phyloP scores from a whole-genome alignment of 2,329 filamentous ascomycete genomes.

The Stylonectria norvegica region DNA sequence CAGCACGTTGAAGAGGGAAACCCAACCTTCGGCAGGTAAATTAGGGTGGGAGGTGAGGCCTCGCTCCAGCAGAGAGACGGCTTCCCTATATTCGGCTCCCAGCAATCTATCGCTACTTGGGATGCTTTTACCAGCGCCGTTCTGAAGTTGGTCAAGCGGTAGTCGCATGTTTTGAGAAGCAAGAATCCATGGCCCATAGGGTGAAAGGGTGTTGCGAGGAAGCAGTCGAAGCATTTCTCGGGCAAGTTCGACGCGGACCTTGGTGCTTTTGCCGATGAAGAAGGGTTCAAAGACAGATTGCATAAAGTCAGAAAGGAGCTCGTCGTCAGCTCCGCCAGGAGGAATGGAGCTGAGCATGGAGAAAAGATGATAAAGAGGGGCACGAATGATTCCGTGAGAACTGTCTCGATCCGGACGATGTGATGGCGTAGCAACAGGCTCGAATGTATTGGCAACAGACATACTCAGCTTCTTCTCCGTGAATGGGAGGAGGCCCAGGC shows the following conservation, averaged over 20 bases:
- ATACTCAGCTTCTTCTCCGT: slow-evolving; percentile 57
- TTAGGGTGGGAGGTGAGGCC: slow-evolving; percentile 52
- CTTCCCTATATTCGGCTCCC: slow-evolving; percentile 67
- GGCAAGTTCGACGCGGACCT: slow-evolving; percentile 44
- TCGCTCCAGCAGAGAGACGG: slow-evolving; percentile 63
- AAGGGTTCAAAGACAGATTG: slow-evolving; percentile 56
- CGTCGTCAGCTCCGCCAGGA: slow-evolving; percentile 45
- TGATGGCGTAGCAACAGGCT: slow-evolving; percentile 64
- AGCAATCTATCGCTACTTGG: slow-evolving; percentile 42
- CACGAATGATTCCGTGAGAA: slow-evolving; percentile 47
- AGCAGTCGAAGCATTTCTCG: slow-evolving; percentile 50
- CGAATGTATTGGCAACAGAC: slow-evolving; percentile 53
- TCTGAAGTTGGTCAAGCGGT: slow-evolving; percentile 36
- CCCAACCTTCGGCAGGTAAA: slow-evolving; percentile 47
- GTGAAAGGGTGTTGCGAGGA: slow-evolving; percentile 42
- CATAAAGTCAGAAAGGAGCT: slow-evolving; percentile 45
- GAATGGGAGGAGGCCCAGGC: slow-evolving; percentile 58
- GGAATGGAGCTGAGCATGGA: slow-evolving; percentile 54
- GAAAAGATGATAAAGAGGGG: slow-evolving; percentile 65
- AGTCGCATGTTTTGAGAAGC: slow-evolving; percentile 45
- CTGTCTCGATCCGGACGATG: slow-evolving; percentile 56
- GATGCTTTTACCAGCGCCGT: slow-evolving; percentile 19
- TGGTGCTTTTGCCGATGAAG: slow-evolving; percentile 46
- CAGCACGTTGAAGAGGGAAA: slow-evolving; percentile 55
- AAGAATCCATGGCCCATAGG: slow-evolving; percentile 51